Conservation (phyloP, 345 rosid genomes). For the Euphorbia peplus region DNA sequence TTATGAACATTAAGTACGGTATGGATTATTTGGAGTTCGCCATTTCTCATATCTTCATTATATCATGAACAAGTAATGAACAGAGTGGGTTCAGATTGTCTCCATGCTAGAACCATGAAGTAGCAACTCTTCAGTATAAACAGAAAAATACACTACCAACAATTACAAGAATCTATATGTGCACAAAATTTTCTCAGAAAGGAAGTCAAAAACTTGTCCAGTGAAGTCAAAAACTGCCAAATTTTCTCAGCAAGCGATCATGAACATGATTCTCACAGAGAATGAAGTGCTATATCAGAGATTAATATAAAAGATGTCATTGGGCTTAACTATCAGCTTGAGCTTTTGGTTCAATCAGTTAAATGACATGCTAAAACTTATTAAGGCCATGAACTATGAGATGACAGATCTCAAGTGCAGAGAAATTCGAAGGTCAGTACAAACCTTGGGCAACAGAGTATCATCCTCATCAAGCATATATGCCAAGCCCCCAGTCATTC, state of each 20-base stretch:
- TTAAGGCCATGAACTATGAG: no score
- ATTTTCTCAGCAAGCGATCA: neutral
- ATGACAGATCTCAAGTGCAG: neutral
- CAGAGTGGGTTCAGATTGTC: no score
- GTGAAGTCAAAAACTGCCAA: neutral
- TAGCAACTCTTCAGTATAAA: neutral
- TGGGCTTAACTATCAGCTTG: no score
- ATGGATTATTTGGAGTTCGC: neutral
- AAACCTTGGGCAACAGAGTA: conserved; percentile 84
- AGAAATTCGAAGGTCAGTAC: conserved; percentile 6
- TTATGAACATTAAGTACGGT: no score
- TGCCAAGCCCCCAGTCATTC: conserved; percentile 98
- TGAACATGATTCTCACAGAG: neutral
- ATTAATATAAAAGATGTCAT: no score
- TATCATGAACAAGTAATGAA: neutral
- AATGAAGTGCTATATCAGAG: no score
- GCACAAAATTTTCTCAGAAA: neutral
- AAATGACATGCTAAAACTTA: neutral
- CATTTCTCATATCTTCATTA: neutral
- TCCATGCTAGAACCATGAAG: neutral
- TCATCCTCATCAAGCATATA: conserved; percentile 91
- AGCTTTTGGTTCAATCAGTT: no score
- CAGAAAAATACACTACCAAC: neutral
- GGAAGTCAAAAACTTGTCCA: neutral
- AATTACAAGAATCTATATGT: neutral